A percentile compares a stretch with the other conserved stretches of the same genome.
Conservation (phyloP, 371 early-diverging fungal genomes). For the Rhizopus sp. region DNA sequence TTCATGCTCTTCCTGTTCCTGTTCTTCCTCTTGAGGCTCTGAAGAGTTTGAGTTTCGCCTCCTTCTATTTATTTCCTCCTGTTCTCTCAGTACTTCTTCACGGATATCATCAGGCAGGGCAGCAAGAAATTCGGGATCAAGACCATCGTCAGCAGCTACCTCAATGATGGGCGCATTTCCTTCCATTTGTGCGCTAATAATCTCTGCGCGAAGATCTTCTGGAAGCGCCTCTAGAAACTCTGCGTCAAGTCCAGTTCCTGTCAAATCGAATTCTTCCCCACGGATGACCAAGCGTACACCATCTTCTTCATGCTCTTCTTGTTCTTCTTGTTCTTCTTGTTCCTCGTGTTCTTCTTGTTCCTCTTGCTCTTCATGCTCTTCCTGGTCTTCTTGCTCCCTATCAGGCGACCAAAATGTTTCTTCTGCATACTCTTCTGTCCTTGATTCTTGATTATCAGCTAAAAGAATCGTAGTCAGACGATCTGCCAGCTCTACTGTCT, state of each 20-base stretch:
- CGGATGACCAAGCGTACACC: conserved; percentile 34
- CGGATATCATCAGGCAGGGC: conserved; percentile 74
- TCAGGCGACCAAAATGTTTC: background rate
- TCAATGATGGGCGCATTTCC: conserved; percentile 21
- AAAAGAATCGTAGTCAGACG: conserved; percentile 22
- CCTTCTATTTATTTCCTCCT: conserved; percentile 39
- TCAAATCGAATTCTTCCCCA: conserved; percentile 70
- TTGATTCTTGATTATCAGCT: background rate
- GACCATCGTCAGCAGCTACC: conserved; percentile 45
- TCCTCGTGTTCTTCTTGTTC: background rate
- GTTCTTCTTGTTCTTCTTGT: conserved; percentile 1
- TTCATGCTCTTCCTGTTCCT: background rate
- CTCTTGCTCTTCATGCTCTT: conserved; percentile 1
- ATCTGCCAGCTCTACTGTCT: conserved; percentile 54
- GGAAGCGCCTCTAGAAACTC: conserved; percentile 90
- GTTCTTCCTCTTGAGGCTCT: background rate
- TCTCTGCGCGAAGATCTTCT: conserved; percentile 86
- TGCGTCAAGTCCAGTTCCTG: conserved; percentile 85
- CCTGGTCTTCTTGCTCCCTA: background rate
- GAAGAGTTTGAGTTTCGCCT: conserved; percentile 5
- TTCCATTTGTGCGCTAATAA: conserved; percentile 59
- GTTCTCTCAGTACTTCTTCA: conserved; percentile 61
- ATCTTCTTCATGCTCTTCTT: conserved; percentile 12
- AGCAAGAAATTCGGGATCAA: conserved; percentile 68
- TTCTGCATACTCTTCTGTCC: background rate